Evolutionary conservation across 2,329 filamentous ascomycete genomes (phyloP), one percentile per base, ranked within the genome.

Genomic region (Colletotrichum sp.): DNA sequence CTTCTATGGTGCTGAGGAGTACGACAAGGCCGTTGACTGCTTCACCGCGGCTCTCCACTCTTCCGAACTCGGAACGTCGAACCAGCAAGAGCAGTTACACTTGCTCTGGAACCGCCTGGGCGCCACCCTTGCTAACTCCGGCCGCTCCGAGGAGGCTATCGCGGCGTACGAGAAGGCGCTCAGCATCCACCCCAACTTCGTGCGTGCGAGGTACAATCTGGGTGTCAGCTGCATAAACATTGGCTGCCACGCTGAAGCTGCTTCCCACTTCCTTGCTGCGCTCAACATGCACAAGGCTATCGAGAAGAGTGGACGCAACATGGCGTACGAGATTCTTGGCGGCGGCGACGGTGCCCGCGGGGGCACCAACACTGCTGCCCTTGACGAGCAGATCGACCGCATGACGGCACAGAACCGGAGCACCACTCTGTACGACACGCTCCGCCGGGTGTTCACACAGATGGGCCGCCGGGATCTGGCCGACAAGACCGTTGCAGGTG

Each of bases 211-310:
- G 60, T 99, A 99, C 88, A 99, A 99, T 85, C 92, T 99, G 2
- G 97, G 97, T 62, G 97, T 99, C 12, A 95, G 93, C 76, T 99
- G 97, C 85, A 99, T 99, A 85, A 99, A 99, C 86, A 98, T 99
- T 80, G 96, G 96, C 71, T 98, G 96, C 85, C 96, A 96, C 84
- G 94, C 95, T 18, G 95, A 99, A 86, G 97, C 97, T 0, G 97
- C 97, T 3, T 94, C 95, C 77, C 97, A 99, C 86, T 91, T 99
- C 73, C 91, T 99, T 16, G 95, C 96, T 5, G 96, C 97, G 1
- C 89, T 99, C 66, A 94, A 94, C 71, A 98, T 99, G 96, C 97
- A 99, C 89, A 96, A 97, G 84, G 93, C 96, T 8, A 95, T 98
- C 16, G 96, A 98, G 87, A 92, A 92, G 81, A 95, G 96, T 82